A percentile compares a stretch with the other conserved stretches of the same genome.
Evolutionary conservation across 2,329 filamentous ascomycete species (phyloP).

Genomic region (Clarireedia monteithiana): DNA sequence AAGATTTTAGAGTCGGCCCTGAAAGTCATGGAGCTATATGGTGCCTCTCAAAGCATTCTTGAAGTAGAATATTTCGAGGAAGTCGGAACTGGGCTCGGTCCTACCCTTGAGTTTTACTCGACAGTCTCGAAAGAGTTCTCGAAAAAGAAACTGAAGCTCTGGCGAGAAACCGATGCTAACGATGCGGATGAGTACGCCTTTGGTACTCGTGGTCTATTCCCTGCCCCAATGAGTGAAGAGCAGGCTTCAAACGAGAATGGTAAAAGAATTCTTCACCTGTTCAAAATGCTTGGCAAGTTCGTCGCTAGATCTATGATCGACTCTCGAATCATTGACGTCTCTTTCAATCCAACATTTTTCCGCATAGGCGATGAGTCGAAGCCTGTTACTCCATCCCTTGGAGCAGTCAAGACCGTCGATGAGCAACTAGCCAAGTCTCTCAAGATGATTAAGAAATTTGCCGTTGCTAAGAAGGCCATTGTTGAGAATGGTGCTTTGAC

Average conservation of each 20-base stretch:
- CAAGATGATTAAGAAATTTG: slow-evolving; percentile 81
- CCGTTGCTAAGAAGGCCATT: slow-evolving; percentile 71
- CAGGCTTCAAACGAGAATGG: slow-evolving; percentile 68
- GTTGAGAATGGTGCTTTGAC: slow-evolving; percentile 62
- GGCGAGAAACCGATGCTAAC: slow-evolving; percentile 80
- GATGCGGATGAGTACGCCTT: slow-evolving; percentile 75
- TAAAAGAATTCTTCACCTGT: slow-evolving; percentile 81
- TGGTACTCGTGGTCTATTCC: slow-evolving; percentile 79
- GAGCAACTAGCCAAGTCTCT: slow-evolving; percentile 78
- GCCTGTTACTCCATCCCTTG: slow-evolving; percentile 72
- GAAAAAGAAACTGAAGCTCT: slow-evolving; percentile 93
- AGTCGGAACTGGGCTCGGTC: slow-evolving; percentile 90
- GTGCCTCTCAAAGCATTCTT: slow-evolving; percentile 88
- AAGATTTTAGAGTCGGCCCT: slow-evolving; percentile 93
- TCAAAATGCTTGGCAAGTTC: slow-evolving; percentile 93
- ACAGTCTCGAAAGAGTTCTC: slow-evolving; percentile 96
- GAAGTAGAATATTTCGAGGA: slow-evolving; percentile 99
- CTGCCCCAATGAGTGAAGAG: slow-evolving; percentile 77
- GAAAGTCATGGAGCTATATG: slow-evolving; percentile 98
- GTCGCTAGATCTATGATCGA: slow-evolving; percentile 97
- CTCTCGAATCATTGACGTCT: slow-evolving; percentile 93
- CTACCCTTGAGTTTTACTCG: slow-evolving; percentile 95
- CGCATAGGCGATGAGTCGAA: slow-evolving; percentile 66
- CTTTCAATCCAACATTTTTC: slow-evolving; percentile 97
- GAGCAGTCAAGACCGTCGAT: slow-evolving; percentile 84